A percentile compares a stretch with the other conserved stretches of the same genome.
Conservation (phyloP, 2,329 filamentous ascomycete species). For the Apiospora malaysiana region DNA sequence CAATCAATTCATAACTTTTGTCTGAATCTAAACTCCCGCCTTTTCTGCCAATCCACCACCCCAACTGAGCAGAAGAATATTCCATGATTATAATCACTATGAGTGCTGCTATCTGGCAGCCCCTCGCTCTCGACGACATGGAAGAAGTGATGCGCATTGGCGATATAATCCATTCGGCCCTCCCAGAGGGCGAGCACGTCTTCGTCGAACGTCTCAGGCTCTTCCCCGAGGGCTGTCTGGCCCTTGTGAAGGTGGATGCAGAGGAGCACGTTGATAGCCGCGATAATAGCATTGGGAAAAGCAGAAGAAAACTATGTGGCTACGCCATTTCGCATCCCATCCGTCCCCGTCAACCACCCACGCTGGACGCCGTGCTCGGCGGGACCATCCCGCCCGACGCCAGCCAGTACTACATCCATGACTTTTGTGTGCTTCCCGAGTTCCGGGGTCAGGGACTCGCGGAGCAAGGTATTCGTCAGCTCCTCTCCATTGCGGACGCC, state of each 20-base stretch:
- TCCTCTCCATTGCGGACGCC: constrained; percentile 20
- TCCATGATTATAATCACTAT: background rate
- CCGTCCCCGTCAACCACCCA: constrained; percentile 36
- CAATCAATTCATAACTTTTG: no score
- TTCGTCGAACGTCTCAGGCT: constrained; percentile 42
- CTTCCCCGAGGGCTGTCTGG: constrained; percentile 43
- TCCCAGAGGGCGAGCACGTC: constrained; percentile 40
- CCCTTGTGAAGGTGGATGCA: constrained; percentile 28
- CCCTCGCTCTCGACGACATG: constrained; percentile 35
- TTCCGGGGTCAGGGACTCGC: constrained; percentile 38
- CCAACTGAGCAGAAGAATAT: background rate
- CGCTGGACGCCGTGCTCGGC: constrained; percentile 39
- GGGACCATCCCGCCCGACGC: constrained; percentile 36
- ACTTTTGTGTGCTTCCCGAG: constrained; percentile 40
- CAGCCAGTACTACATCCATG: constrained; percentile 46
- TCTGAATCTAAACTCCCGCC: no score
- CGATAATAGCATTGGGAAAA: no score
- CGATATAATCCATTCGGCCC: constrained; percentile 36
- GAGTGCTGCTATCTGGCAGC: constrained; percentile 37
- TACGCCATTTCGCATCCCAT: constrained; percentile 47
- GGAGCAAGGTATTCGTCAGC: constrained; percentile 31
- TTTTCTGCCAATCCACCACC: no score
- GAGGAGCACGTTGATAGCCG: background rate
- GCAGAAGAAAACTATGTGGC: constrained; percentile 32
- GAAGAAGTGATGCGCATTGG: constrained; percentile 35